A percentile compares a stretch with the other conserved stretches of the same genome.
Conservation (phyloP, 257 asterid species). For the Fraxinus quadrangulata region DNA sequence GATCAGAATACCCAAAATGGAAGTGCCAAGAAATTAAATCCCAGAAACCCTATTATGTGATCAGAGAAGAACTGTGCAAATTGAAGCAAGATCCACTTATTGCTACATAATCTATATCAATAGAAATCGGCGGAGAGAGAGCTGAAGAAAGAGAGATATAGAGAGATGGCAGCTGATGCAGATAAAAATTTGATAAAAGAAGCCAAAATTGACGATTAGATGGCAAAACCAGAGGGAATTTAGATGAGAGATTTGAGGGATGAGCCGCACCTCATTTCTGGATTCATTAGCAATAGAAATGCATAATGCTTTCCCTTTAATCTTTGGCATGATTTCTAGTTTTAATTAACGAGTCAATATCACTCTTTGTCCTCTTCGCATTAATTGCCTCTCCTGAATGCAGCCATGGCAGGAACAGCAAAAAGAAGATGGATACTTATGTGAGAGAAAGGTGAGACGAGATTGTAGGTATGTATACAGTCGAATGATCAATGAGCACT, state of each 20-base stretch:
- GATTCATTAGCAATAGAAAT: constrained; percentile 20
- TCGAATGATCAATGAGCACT: no score
- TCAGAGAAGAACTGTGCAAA: constrained; percentile 30
- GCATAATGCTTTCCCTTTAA: not conserved
- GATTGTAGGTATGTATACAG: no score
- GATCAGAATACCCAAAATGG: constrained; percentile 1
- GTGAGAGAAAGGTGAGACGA: not conserved
- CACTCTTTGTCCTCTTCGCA: not conserved
- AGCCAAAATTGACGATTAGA: constrained; percentile 26
- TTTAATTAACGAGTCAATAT: not conserved
- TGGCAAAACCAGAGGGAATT: constrained; percentile 41
- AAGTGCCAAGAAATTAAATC: constrained; percentile 3
- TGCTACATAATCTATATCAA: not conserved
- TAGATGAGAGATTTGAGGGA: constrained; percentile 43
- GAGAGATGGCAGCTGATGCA: constrained; percentile 25
- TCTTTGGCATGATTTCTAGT: not conserved
- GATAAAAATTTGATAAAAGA: constrained; percentile 10
- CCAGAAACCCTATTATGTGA: constrained; percentile 35
- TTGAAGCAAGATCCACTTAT: constrained; percentile 41
- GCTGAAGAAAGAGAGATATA: constrained; percentile 21
- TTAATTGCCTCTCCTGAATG: not conserved
- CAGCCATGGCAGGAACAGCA: not conserved
- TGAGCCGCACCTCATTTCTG: constrained; percentile 37
- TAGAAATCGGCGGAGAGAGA: constrained; percentile 2
- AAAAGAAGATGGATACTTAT: not conserved